Evolutionary conservation across 2,329 filamentous ascomycete genomes (phyloP), one percentile per base, ranked within the genome.

Genomic region (Fusarium sp.): DNA sequence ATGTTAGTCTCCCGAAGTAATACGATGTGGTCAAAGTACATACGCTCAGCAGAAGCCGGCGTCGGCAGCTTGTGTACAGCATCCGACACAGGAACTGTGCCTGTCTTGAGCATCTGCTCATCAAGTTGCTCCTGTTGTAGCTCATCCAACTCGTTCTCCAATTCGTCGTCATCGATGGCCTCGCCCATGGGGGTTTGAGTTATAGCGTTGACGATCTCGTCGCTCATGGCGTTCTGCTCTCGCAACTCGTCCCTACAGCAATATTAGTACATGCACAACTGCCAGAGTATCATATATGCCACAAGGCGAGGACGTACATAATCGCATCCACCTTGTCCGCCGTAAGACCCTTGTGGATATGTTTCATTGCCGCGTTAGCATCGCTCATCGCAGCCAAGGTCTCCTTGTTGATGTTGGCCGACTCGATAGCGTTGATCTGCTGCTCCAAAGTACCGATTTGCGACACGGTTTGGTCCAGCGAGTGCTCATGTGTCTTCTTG

Each of bases 341-440:
- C 51, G 93, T 97, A 72, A 98, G 89, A 70, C 92, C 92, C 75
- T 90, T 91, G 80, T 98, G 94, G 75, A 99, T 99, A 70, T 91
- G 85, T 84, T 94, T 92, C 94, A 99, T 98, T 38, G 95, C 96
- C 66, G 90, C 84, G 71, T 93, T 90, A 13, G 96, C 95, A 78
- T 91, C 91, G 88, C 97, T 91, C 94, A 99, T 98, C 10, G 94
- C 95, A 73, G 91, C 88, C 71, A 98, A 86, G 15, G 96, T 99
- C 85, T 98, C 94, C 83, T 95, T 91, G 86, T 99, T 99, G 85
- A 99, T 98, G 80, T 98, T 99, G 67, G 96, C 96, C 49, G 94
- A 94, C 82, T 99, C 96, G 84, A 99, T 98, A 65, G 93, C 91
- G 81, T 96, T 96, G 78, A 98, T 97, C 81, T 99, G 94, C 78